Conservation (phyloP, 257 asterid genomes). For the Nemophila menziesii region DNA sequence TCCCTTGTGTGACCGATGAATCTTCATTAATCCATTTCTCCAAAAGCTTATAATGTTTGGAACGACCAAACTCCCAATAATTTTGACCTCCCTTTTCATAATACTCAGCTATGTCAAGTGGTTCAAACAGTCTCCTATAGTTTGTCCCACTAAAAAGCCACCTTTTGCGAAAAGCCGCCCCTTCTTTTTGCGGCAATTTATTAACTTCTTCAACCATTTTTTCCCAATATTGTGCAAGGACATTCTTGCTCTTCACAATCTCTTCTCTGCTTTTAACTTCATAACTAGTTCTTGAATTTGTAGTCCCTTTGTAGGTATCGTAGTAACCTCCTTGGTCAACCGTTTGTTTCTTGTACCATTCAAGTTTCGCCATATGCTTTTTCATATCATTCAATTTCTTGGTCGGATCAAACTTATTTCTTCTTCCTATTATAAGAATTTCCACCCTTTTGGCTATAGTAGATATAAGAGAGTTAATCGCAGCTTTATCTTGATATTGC, state of each 20-base stretch:
- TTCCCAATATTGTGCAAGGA: slow-evolving; percentile 19
- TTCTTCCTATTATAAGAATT: not conserved
- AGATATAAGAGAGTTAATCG: slow-evolving; percentile 4
- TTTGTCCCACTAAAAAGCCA: slow-evolving; percentile 26
- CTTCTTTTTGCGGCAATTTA: slow-evolving; percentile 19
- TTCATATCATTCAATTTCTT: slow-evolving; percentile 22
- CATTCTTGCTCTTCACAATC: slow-evolving; percentile 14
- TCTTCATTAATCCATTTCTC: slow-evolving; percentile 23
- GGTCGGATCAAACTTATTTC: slow-evolving; percentile 12
- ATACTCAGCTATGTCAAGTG: slow-evolving; percentile 28
- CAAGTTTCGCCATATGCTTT: slow-evolving; percentile 18
- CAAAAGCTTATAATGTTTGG: slow-evolving; percentile 16
- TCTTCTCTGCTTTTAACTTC: slow-evolving; percentile 12
- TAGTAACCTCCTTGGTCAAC: slow-evolving; percentile 18
- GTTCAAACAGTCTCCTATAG: slow-evolving; percentile 26
- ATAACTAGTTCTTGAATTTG: slow-evolving; percentile 2
- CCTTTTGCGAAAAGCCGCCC: slow-evolving; percentile 12
- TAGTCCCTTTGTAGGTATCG: slow-evolving; percentile 7
- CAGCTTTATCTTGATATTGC: not conserved
- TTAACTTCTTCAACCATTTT: slow-evolving; percentile 13
- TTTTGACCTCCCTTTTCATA: slow-evolving; percentile 15
- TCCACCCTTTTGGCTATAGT: not conserved
- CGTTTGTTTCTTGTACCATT: slow-evolving; percentile 22
- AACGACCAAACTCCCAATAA: slow-evolving; percentile 12
- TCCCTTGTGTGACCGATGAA: not conserved